phyloP scores from a whole-genome alignment of 2,329 filamentous ascomycete genomes.

The Colletotrichum sp. region DNA sequence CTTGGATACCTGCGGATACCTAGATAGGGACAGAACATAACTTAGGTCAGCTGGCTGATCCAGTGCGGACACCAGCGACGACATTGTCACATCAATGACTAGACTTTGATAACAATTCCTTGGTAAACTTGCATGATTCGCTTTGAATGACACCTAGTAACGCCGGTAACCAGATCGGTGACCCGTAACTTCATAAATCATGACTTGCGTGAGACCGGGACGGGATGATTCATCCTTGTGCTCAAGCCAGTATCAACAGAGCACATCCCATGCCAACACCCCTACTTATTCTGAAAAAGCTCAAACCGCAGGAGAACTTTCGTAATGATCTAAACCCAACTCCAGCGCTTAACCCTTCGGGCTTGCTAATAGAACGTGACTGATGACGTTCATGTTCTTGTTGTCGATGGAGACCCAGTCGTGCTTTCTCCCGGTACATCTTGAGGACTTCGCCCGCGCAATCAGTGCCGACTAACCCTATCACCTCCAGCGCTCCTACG shows the following conservation, averaged over 20 bases:
- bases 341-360: background rate
- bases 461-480: constrained; percentile 8
- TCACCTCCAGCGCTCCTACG: constrained; percentile 23
- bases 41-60: constrained; percentile 24
- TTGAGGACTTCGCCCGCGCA: background rate
- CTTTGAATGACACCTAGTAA: background rate
- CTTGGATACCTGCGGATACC: constrained; percentile 1
- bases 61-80: constrained; percentile 8
- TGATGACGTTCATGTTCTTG: background rate
- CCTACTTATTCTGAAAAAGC: background rate
- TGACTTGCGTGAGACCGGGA: background rate
- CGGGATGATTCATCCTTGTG: background rate
- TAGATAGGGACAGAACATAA: constrained; percentile 11
- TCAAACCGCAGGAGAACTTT: background rate
- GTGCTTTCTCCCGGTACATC: background rate
- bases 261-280: background rate
- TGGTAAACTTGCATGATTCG: background rate
- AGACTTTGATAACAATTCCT: background rate
- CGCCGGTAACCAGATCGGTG: background rate
- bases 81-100: background rate
- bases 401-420: background rate
- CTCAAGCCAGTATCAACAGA: background rate
- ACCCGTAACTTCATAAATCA: background rate
- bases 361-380: background rate
- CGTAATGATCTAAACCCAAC: background rate